These are phyloP conservation scores for Penicillium sp. DNA, from an alignment of 2,329 filamentous ascomycete genomes.

Conservation along the genomic window DNA sequence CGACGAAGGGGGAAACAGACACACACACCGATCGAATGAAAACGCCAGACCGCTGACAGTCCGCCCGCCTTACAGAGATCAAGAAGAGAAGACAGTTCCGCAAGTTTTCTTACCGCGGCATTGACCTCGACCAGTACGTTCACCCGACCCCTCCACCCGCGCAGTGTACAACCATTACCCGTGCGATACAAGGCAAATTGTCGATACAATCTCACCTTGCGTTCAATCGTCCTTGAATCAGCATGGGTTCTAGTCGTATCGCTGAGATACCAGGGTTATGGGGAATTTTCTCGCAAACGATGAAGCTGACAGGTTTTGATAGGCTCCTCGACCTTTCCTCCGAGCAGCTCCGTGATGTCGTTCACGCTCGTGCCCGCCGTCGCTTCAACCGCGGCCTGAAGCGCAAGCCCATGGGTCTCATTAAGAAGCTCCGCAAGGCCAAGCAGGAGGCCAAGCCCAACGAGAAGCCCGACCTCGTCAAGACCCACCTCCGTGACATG, in stretches of 20 bases:
- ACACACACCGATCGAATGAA: slow-evolving; percentile 19
- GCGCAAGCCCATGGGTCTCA: slow-evolving; percentile 99
- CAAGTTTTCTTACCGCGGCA: slow-evolving; percentile 99
- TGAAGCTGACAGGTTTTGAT: slow-evolving; percentile 35
- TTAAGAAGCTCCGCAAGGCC: slow-evolving; percentile 99
- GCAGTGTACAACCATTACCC: slow-evolving; percentile 11
- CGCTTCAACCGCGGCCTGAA: slow-evolving; percentile 99
- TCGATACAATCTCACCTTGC: not conserved
- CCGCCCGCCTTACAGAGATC: slow-evolving; percentile 68
- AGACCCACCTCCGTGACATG: slow-evolving; percentile 99
- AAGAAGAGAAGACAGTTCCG: slow-evolving; percentile 99
- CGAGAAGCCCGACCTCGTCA: slow-evolving; percentile 99
- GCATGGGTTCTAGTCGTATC: slow-evolving; percentile 9
- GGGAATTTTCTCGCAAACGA: slow-evolving; percentile 11
- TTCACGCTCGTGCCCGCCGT: slow-evolving; percentile 97
- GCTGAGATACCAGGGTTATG: not conserved
- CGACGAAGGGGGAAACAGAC: slow-evolving; percentile 18
- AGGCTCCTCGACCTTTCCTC: slow-evolving; percentile 98
- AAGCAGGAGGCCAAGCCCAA: slow-evolving; percentile 99
- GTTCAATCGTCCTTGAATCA: slow-evolving; percentile 5
- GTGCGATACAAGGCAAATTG: slow-evolving; percentile 10
- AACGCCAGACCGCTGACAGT: slow-evolving; percentile 35
- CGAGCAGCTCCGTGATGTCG: slow-evolving; percentile 98
- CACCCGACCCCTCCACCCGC: slow-evolving; percentile 12
- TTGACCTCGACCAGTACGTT: slow-evolving; percentile 98